Conservation (phyloP, 2,329 filamentous ascomycete genomes). For the Ophiostoma novo-ulmi region DNA sequence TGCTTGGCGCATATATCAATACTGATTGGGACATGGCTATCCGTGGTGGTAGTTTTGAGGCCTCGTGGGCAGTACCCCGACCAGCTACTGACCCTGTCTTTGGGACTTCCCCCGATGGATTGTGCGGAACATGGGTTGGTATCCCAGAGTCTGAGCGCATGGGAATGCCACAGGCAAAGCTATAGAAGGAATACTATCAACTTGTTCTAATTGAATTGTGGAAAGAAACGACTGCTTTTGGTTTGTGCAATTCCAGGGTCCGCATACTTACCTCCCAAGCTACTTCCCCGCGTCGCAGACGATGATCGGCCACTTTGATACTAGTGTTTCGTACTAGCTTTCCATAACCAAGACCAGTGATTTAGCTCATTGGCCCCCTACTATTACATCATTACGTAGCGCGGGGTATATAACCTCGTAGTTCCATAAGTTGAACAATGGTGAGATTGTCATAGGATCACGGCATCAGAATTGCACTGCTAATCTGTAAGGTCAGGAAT, state of each 20-base stretch:
- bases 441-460: not conserved
- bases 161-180: not conserved
- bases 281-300: not conserved
- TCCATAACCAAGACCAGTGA: not conserved
- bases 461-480: not conserved
- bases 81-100: slow-evolving; percentile 2
- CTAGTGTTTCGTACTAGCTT: not conserved
- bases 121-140: not conserved
- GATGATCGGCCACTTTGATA: not conserved
- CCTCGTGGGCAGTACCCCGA: not conserved
- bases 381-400: not conserved
- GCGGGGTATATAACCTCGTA: not conserved
- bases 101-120: not conserved
- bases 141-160: not conserved
- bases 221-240: not conserved
- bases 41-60: not conserved
- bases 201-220: not conserved
- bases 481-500: not conserved
- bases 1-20: not conserved
- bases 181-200: not conserved
- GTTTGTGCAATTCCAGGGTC: not conserved
- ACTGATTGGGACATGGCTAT: not conserved
- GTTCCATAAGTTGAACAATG: not conserved
- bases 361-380: not conserved
- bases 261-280: too few species aligned